Evolutionary conservation across 1,139 yeast genomes (phyloP).

Genomic region (Protomyces macrosporus): DNA sequence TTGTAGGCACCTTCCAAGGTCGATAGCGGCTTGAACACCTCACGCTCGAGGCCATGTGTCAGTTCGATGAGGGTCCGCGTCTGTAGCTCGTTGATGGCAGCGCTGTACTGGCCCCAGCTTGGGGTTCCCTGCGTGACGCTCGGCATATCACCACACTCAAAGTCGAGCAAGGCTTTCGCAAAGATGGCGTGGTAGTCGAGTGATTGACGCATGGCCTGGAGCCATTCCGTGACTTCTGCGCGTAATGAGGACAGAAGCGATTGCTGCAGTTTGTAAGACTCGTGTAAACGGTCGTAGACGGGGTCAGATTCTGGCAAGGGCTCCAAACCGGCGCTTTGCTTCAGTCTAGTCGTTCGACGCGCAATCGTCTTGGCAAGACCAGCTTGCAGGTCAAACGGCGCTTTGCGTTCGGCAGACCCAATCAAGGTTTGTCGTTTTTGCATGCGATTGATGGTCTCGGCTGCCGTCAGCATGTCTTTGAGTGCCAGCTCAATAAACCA

Average conservation of each 20-base stretch:
- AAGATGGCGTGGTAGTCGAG: constrained; percentile 10
- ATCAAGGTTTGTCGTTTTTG: constrained; percentile 28
- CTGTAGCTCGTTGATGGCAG: constrained; percentile 12
- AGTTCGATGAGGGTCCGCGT: constrained; percentile 14
- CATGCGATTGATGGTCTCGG: constrained; percentile 37
- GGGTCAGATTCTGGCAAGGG: not conserved
- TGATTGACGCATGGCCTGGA: constrained; percentile 10
- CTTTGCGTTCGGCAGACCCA: constrained; percentile 10
- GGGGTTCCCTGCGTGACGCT: not conserved
- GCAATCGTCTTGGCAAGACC: constrained; percentile 25
- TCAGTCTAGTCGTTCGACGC: constrained; percentile 14
- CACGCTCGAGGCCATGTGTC: constrained; percentile 12
- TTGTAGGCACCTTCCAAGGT: not conserved
- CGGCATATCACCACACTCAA: not conserved
- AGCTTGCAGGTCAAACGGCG: constrained; percentile 8
- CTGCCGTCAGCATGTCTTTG: constrained; percentile 34
- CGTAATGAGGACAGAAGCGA: constrained; percentile 1
- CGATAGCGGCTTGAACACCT: constrained; percentile 17
- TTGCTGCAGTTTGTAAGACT: constrained; percentile 5
- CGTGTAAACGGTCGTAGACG: constrained; percentile 6
- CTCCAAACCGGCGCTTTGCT: constrained; percentile 9
- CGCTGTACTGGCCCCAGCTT: not conserved
- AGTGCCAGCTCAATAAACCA: constrained; percentile 36
- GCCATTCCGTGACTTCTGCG: constrained; percentile 19
- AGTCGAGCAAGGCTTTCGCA: constrained; percentile 1